Percentiles rank a stretch among this genome's conserved stretches.
Conservation (phyloP, 192 early-diverging fungal species). For the Paraglomus brasilianum region DNA sequence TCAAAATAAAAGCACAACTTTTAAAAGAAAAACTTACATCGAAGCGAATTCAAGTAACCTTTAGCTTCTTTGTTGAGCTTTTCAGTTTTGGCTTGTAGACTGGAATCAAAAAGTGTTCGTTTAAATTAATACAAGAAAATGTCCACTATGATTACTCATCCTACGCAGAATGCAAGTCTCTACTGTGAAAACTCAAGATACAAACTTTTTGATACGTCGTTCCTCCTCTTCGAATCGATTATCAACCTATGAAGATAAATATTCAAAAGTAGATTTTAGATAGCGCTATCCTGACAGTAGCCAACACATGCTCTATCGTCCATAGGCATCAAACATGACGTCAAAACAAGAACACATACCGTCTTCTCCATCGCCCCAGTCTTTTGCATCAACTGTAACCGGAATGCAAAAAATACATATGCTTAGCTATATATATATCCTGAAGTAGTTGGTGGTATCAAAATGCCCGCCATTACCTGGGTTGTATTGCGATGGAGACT, state of each 20-base stretch:
- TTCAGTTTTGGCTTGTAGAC: conserved; percentile 80
- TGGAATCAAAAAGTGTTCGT: conserved; percentile 31
- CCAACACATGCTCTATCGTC: neutral
- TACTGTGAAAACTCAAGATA: neutral
- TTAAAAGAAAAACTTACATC: conserved; percentile 45
- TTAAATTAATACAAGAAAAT: neutral
- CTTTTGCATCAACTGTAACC: conserved; percentile 61
- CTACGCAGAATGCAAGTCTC: neutral
- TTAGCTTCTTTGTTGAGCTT: conserved; percentile 89
- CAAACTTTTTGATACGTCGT: conserved; percentile 63
- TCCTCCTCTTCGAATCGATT: conserved; percentile 83
- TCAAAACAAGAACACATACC: conserved; percentile 13
- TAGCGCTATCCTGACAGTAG: neutral
- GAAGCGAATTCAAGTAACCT: conserved; percentile 84
- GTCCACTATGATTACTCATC: neutral
- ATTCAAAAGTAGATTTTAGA: neutral
- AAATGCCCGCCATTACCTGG: conserved; percentile 37
- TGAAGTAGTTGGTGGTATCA: neutral
- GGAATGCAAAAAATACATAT: neutral
- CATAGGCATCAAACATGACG: no score
- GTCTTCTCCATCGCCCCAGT: conserved; percentile 78
- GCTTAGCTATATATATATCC: neutral
- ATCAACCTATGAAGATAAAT: conserved; percentile 46
- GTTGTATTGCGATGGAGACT: conserved; percentile 76
- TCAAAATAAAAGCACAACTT: neutral